These are phyloP conservation scores for Leucocoprinus leucothites DNA, from an alignment of 768 basidiomycete species.

Conservation along the genomic window DNA sequence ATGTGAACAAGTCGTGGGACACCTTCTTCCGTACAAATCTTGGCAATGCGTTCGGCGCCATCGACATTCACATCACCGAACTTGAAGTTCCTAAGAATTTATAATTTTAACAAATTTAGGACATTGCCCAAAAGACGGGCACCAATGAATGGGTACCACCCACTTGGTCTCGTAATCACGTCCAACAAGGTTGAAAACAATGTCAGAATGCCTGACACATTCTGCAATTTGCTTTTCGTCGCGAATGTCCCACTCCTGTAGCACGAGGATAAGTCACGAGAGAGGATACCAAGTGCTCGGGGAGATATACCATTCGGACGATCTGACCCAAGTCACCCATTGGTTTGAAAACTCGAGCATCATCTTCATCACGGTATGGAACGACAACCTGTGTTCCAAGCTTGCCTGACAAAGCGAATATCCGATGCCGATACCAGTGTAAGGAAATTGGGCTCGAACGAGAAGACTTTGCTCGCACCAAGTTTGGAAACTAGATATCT, in stretches of 20 bases:
- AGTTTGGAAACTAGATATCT: conserved; percentile 93
- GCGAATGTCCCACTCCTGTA: conserved; percentile 93
- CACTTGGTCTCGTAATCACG: conserved; percentile 96
- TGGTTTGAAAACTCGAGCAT: conserved; percentile 83
- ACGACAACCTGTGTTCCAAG: conserved; percentile 91
- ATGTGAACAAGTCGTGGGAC: conserved; percentile 89
- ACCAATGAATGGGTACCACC: conserved; percentile 19
- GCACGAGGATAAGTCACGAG: conserved; percentile 12
- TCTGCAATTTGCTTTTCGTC: conserved; percentile 90
- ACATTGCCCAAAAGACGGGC: background rate
- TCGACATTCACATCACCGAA: conserved; percentile 77
- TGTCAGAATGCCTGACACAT: conserved; percentile 91
- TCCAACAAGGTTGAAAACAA: conserved; percentile 94
- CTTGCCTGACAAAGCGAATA: conserved; percentile 57
- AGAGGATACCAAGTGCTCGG: background rate
- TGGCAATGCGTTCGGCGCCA: conserved; percentile 85
- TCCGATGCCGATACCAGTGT: background rate
- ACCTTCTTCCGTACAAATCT: conserved; percentile 69
- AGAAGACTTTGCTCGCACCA: conserved; percentile 44
- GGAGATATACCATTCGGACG: conserved; percentile 75
- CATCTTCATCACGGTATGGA: conserved; percentile 94
- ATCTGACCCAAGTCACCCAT: conserved; percentile 98
- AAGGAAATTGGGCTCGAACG: background rate
- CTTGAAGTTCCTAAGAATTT: conserved; percentile 73
- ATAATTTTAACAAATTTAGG: conserved; percentile 10